Evolutionary conservation across 2,329 filamentous ascomycete genomes (phyloP).

Genomic region (Pseudocercospora fuligena): DNA sequence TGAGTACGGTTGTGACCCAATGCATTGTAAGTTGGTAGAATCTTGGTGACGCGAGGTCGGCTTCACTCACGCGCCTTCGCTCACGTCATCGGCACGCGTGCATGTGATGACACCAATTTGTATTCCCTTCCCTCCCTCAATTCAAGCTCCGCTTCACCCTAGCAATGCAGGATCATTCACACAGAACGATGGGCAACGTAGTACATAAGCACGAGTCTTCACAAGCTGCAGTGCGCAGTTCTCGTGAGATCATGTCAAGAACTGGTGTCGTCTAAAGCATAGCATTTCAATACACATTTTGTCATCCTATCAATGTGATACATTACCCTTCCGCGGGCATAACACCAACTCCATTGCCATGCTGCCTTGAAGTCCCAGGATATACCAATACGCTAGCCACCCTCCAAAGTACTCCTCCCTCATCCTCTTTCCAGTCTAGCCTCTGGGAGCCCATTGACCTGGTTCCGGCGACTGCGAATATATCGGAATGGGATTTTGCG

Average conservation of each 20-base stretch:
- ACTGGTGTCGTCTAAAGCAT: neutral
- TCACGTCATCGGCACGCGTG: neutral
- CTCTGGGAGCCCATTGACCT: neutral
- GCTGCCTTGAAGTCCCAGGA: neutral
- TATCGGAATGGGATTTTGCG: neutral
- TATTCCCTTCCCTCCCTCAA: neutral
- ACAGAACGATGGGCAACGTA: neutral
- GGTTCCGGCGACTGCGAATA: neutral
- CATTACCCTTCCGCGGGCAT: neutral
- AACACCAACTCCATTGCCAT: neutral
- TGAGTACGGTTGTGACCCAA: neutral
- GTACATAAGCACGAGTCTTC: neutral
- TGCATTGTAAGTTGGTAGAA: neutral
- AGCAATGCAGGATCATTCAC: neutral
- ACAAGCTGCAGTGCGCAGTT: neutral
- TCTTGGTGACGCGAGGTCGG: neutral
- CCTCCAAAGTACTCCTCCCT: neutral
- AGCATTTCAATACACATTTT: neutral
- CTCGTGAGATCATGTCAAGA: too few relatives aligned
- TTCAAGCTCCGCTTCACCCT: neutral
- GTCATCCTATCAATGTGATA: neutral
- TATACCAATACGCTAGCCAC: neutral
- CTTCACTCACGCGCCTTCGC: neutral
- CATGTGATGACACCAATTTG: neutral
- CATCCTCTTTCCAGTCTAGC: neutral